Conservation (phyloP, 1,284 basidiomycete genomes). For the Melampsora larici-populina region DNA sequence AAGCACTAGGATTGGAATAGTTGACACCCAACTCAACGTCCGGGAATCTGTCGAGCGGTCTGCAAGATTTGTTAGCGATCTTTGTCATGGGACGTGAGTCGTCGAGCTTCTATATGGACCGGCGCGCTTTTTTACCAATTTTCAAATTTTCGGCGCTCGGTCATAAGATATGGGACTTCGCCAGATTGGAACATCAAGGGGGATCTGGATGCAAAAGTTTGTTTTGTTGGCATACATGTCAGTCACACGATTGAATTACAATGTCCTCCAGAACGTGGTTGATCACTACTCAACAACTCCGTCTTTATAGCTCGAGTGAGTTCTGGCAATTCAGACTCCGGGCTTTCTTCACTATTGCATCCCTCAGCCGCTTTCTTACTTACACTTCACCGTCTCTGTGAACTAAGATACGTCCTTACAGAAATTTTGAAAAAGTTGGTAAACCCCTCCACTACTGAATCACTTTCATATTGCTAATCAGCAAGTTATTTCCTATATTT, state of each 20-base stretch:
- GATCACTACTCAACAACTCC: background rate
- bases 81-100: slow-evolving; percentile 38
- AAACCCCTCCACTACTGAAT: background rate
- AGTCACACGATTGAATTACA: background rate
- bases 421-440: slow-evolving; percentile 40
- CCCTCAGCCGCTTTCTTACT: background rate
- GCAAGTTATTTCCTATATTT: background rate
- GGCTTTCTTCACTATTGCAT: background rate
- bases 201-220: slow-evolving; percentile 21
- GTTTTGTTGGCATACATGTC: slow-evolving; percentile 41
- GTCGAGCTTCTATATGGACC: no score
- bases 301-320: slow-evolving; percentile 35
- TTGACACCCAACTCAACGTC: slow-evolving; percentile 14
- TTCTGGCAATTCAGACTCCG: background rate
- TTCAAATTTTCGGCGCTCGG: no score
- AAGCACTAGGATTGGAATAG: slow-evolving; percentile 14
- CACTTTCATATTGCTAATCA: background rate
- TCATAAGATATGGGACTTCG: slow-evolving; percentile 24
- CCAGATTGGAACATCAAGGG: slow-evolving; percentile 32
- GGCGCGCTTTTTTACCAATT: no score
- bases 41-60: slow-evolving; percentile 17
- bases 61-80: slow-evolving; percentile 17
- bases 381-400: background rate
- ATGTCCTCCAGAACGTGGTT: background rate
- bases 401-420: slow-evolving; percentile 31